Evolutionary conservation across 768 basidiomycete genomes (phyloP), one percentile per base, ranked within the genome.

Genomic region (Termitomyces sp.): DNA sequence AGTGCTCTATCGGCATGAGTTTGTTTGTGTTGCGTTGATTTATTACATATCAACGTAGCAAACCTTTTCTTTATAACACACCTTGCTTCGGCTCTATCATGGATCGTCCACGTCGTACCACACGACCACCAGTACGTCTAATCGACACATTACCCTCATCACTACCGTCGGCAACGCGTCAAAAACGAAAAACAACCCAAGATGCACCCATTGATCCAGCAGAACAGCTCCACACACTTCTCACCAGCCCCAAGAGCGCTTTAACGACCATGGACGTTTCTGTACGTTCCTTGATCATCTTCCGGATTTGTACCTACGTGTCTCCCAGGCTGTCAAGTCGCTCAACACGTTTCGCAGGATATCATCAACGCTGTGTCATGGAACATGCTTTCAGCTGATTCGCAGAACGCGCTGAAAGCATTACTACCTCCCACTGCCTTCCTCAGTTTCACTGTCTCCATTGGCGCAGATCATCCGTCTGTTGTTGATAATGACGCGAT

Each of bases 361-460:
- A 66, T 84, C 28, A 70, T 84, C 55, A 83, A 82, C 60, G 64
- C 63, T 7, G 65, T 66, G 38, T 73, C 76, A 18, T 84, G 80
- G 81, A 58, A 67, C 22, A 66, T 76, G 63, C 75, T 83, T 6
- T 78, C 81, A 6, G 66, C 63, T 16, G 76, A 79, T 26, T 72
- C 74, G 4, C 72, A 74, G 28, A 57, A 60, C 16, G 63, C 61
- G n/a, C 67, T 83, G 16, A 64, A 70, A 43, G 60, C 67, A 7
- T 65, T 82, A 2, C 70, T 84, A 0, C 81, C 82, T 45, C 73
- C 76, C 8, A 80, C 80, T 11, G 76, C 77, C 3, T 79, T 81
- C 58, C 54, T 54, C 28, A 67, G 65, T 20, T 77, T 70, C 56
- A 50, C 65, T 36, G 63, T 70, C 20, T 56, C 60, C 16, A 58